These are phyloP conservation scores for Chalaropsis ovoidea DNA, from an alignment of 2,329 filamentous ascomycete genomes.

Conservation along the genomic window DNA sequence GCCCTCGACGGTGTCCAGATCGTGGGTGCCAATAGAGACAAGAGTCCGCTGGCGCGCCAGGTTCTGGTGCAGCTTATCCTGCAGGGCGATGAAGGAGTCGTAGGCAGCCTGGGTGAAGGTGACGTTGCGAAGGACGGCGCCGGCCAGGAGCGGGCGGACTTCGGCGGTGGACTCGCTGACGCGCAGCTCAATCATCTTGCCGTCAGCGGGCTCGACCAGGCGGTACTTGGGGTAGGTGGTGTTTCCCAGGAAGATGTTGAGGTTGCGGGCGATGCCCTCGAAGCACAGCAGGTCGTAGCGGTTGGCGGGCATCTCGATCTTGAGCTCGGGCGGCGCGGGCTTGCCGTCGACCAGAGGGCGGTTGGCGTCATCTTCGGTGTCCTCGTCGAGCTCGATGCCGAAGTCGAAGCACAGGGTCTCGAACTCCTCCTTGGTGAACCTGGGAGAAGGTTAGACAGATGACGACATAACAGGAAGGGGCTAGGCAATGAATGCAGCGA, in stretches of 20 bases:
- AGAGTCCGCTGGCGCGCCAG: conserved; percentile 84
- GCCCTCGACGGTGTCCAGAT: conserved; percentile 83
- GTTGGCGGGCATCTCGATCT: conserved; percentile 97
- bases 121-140: conserved; percentile 79
- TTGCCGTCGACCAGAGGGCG: conserved; percentile 64
- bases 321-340: conserved; percentile 82
- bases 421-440: conserved; percentile 86
- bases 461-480: conserved; percentile 19
- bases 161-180: conserved; percentile 64
- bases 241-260: conserved; percentile 85
- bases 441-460: conserved; percentile 32
- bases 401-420: conserved; percentile 98
- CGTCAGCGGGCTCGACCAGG: conserved; percentile 59
- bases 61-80: conserved; percentile 97
- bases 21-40: conserved; percentile 95
- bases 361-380: conserved; percentile 62
- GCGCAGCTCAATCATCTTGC: conserved; percentile 68
- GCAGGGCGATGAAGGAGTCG: conserved; percentile 92
- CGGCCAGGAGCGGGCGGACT: conserved; percentile 80
- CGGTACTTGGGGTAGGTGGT: conserved; percentile 67
- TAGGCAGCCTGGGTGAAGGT: conserved; percentile 86
- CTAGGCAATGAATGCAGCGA: conserved; percentile 16
- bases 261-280: conserved; percentile 88
- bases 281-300: conserved; percentile 92
- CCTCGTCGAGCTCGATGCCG: conserved; percentile 94